Conservation (phyloP, 345 rosid genomes). For the Euphorbia pulcherrima region DNA sequence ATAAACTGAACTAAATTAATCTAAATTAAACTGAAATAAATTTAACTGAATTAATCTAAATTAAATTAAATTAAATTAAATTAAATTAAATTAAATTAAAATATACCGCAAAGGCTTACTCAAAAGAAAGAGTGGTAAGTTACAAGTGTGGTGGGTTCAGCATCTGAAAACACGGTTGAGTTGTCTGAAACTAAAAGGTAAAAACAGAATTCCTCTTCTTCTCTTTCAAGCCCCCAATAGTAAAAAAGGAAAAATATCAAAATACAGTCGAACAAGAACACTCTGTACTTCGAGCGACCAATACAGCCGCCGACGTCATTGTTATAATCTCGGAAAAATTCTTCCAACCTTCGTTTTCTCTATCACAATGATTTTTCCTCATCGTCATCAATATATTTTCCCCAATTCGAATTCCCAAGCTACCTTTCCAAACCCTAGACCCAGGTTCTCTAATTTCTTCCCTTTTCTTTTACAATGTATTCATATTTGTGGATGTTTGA, state of each 20-base stretch:
- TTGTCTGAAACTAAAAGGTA: constrained; percentile 14
- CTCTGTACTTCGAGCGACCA: not conserved
- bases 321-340: not conserved
- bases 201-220: not conserved
- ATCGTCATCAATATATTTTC: not conserved
- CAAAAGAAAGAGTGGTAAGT: not conserved
- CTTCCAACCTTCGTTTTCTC: not conserved
- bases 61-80: too few relatives aligned
- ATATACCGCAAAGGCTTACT: too few relatives aligned
- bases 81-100: too few relatives aligned
- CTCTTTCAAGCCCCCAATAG: not conserved
- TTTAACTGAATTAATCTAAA: too few relatives aligned
- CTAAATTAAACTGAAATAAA: too few relatives aligned
- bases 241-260: not conserved
- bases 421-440: constrained; percentile 1
- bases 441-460: not conserved
- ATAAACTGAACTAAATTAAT: too few relatives aligned
- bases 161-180: constrained; percentile 6
- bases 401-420: not conserved
- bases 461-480: not conserved
- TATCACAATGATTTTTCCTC: not conserved
- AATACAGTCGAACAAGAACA: not conserved
- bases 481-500: not conserved
- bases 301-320: not conserved
- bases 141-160: not conserved